phyloP scores from a whole-genome alignment of 1,284 basidiomycete species.

The Ganoderma resinaceum region DNA sequence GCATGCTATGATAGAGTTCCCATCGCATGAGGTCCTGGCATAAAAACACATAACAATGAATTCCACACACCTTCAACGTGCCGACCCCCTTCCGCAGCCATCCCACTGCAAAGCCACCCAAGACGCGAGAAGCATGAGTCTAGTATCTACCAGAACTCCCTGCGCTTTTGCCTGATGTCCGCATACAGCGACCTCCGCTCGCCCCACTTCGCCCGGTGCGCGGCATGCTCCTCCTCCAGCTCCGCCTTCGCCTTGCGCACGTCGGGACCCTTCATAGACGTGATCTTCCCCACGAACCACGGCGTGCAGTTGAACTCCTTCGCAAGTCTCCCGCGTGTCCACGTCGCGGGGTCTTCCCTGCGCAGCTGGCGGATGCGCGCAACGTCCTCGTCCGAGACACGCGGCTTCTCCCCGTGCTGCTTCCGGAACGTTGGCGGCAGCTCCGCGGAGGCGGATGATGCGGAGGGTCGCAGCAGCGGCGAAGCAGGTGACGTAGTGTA shows the following conservation, averaged over 20 bases:
- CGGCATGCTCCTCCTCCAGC: constrained; percentile 41
- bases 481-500: constrained; percentile 72
- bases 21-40: neutral
- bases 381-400: constrained; percentile 60
- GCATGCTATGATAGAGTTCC: neutral
- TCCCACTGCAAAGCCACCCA: neutral
- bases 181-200: constrained; percentile 42
- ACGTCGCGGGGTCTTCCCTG: constrained; percentile 41
- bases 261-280: constrained; percentile 39
- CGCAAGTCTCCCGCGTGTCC: constrained; percentile 45
- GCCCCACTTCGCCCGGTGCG: constrained; percentile 43
- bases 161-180: constrained; percentile 48
- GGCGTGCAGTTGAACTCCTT: constrained; percentile 46
- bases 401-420: constrained; percentile 42
- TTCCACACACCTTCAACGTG: neutral
- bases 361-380: constrained; percentile 65
- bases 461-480: constrained; percentile 58
- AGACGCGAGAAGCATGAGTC: neutral
- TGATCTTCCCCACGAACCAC: constrained; percentile 44
- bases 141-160: constrained; percentile 49
- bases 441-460: constrained; percentile 44
- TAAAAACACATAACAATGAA: neutral
- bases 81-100: too few species aligned
- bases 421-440: constrained; percentile 51
- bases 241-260: constrained; percentile 36